These are phyloP conservation scores for Polytrichum formosum DNA, from an alignment of 225 moss, liverwort and hornwort species.

Conservation along the genomic window DNA sequence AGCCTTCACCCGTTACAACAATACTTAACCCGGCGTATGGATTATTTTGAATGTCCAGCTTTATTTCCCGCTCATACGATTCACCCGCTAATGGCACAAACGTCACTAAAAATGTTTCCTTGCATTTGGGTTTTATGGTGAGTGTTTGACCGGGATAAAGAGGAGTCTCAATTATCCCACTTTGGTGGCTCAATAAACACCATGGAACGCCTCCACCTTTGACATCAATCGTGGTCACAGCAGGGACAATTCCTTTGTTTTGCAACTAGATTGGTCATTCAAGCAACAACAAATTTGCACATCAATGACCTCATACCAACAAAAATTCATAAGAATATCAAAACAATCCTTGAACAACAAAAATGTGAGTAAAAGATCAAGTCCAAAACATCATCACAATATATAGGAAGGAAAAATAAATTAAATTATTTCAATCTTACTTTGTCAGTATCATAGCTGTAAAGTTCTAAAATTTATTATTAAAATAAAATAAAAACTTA, in stretches of 20 bases:
- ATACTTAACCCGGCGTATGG: constrained; percentile 63
- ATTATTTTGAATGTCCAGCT: constrained; percentile 63
- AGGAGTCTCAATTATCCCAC: constrained; percentile 51
- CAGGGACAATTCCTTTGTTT: constrained; percentile 70
- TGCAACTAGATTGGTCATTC: constrained; percentile 25
- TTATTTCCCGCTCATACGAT: constrained; percentile 70
- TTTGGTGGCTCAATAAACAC: constrained; percentile 59
- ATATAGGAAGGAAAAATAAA: too few relatives aligned
- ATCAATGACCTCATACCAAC: background rate
- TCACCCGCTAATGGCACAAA: constrained; percentile 45
- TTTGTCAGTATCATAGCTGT: too few relatives aligned
- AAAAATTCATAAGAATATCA: background rate
- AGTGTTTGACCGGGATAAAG: constrained; percentile 52
- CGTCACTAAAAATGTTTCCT: constrained; percentile 68
- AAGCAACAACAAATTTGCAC: background rate
- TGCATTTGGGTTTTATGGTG: constrained; percentile 41
- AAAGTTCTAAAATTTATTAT: too few relatives aligned
- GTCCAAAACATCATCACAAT: too few relatives aligned
- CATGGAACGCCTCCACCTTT: constrained; percentile 43
- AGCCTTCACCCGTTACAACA: constrained; percentile 68
- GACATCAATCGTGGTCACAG: constrained; percentile 47
- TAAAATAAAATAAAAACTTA: too few relatives aligned
- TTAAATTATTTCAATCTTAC: too few relatives aligned
- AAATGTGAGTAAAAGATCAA: too few relatives aligned
- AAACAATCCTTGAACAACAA: too few relatives aligned